A percentile compares a stretch with the other conserved stretches of the same genome.
Evolutionary conservation across 1,284 basidiomycete species (phyloP).

Genomic region (Rhodotorula glutinis): DNA sequence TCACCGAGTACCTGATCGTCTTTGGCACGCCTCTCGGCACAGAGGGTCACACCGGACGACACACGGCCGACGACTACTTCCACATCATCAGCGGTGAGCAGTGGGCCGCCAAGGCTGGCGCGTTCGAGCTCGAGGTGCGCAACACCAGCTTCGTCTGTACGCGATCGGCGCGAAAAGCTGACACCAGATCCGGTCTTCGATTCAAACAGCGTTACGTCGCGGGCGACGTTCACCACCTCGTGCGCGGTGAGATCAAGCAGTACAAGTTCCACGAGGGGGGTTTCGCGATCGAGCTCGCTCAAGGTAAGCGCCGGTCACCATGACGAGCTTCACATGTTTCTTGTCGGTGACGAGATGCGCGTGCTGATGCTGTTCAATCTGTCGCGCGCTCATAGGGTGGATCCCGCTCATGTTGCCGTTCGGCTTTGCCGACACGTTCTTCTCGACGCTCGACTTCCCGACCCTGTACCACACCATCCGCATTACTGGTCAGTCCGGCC

Average conservation of each 20-base stretch:
- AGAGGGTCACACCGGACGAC: constrained; percentile 89
- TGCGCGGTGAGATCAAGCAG: constrained; percentile 81
- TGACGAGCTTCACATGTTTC: too few relatives aligned
- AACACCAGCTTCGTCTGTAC: neutral
- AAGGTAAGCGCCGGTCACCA: constrained; percentile 58
- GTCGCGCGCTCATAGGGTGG: constrained; percentile 43
- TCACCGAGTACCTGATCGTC: constrained; percentile 78
- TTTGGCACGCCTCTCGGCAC: constrained; percentile 96
- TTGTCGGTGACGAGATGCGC: too few relatives aligned
- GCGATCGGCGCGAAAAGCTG: neutral
- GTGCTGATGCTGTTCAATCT: too few relatives aligned
- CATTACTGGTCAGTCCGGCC: constrained; percentile 63
- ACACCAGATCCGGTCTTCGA: too few relatives aligned
- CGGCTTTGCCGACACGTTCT: constrained; percentile 78
- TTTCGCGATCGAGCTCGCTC: constrained; percentile 91
- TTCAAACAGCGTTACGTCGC: constrained; percentile 61
- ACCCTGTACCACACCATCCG: constrained; percentile 76
- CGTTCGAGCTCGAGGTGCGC: constrained; percentile 68
- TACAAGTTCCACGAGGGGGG: constrained; percentile 96
- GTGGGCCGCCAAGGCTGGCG: constrained; percentile 81
- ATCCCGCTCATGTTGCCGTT: constrained; percentile 64
- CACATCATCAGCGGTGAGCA: constrained; percentile 90
- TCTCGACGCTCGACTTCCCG: constrained; percentile 82
- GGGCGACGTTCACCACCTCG: constrained; percentile 79
- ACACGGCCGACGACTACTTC: constrained; percentile 97